Evolutionary conservation across 495 filamentous ascomycete species (phyloP), one percentile per base, ranked within the genome.

Genomic region (Neurospora tetrasperma): DNA sequence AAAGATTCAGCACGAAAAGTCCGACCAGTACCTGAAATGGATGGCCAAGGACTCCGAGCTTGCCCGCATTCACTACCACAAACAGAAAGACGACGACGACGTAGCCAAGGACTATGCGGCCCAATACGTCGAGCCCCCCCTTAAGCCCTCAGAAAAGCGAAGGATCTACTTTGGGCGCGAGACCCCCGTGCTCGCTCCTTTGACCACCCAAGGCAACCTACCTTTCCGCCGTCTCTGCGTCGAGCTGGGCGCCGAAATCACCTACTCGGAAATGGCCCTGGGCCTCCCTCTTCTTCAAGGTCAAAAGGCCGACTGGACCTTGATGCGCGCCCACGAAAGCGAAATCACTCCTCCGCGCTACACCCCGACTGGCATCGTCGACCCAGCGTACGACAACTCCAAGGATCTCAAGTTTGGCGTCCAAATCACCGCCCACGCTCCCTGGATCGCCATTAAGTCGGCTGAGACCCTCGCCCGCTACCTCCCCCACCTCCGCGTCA

Each of bases 221-320:
- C 96, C 96, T 2, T 99, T 97, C 84, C 91, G 96, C 62, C 88
- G 96, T 70, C 88, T 99, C n/a, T 98, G 96, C 77, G 89, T 90
- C 0, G 90, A 91, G 70, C 88, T 98, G 23, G 96, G 96, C 31
- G 94, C 96, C 23, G 92, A 97, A 75, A 83, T 96, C 43, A 99
- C 95, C 4, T 98, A 97, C 84, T 98, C 96, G 0, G 96, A 99
- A 79, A 99, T 99, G 96, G 96, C 96, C 5, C 92, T 98, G 89
- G 89, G 93, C 44, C 81, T 97, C 76, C 93, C 94, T 14, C 82
- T 99, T 69, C 86, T 99, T n/a, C 94, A 98, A 80, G 96, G 96
- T 11, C 86, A 90, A 69, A 97, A 94, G 79, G 85, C 88, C 1
- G 96, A 99, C 84, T 99, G 96, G 96, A 94, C 96, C 20, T 82